Conservation (phyloP, 345 rosid species). For the Angophora floribunda region DNA sequence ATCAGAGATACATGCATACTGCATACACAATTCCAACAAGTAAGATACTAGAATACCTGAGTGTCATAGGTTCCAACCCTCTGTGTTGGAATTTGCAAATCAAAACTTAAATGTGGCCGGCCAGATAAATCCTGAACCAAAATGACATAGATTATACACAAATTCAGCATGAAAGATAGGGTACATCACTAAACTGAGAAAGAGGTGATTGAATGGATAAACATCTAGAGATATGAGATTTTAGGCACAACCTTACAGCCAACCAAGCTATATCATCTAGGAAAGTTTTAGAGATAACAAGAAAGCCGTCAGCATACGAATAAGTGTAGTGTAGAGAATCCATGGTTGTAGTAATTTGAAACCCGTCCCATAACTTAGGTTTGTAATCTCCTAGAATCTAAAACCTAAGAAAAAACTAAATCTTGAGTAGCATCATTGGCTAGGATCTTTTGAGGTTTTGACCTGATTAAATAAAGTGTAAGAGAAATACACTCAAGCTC, state of each 20-base stretch:
- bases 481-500: background rate
- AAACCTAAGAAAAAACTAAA: background rate
- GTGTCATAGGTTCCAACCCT: slow-evolving; percentile 88
- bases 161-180: background rate
- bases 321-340: background rate
- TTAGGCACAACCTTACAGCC: background rate
- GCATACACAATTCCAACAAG: background rate
- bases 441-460: background rate
- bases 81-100: slow-evolving; percentile 66
- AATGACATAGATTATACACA: background rate
- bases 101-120: slow-evolving; percentile 65
- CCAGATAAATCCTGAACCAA: slow-evolving; percentile 77
- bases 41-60: slow-evolving; percentile 32
- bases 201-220: background rate
- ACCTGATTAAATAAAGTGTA: background rate
- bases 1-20: background rate
- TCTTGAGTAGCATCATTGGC: background rate
- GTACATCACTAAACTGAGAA: background rate
- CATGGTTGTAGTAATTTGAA: background rate
- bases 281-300: background rate
- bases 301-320: background rate
- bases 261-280: background rate
- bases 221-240: background rate
- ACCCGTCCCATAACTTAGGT: background rate
- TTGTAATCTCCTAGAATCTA: background rate